Percentiles rank a stretch among this genome's conserved stretches.
Conservation (phyloP, 1,139 yeast species). For the Pichia sp. region DNA sequence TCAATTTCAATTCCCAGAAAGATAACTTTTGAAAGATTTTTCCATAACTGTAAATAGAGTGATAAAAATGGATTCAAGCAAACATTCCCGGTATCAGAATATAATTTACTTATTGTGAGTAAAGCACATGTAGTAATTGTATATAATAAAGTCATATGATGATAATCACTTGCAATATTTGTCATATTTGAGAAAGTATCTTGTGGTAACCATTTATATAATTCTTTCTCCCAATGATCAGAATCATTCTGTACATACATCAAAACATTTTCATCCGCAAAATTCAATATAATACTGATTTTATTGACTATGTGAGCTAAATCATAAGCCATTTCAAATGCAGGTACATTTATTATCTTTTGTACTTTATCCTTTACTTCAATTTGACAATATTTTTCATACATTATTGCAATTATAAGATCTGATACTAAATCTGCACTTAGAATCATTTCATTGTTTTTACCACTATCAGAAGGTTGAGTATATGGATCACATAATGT, state of each 20-base stretch:
- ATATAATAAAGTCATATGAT: slow-evolving; percentile 41
- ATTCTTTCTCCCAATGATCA: slow-evolving; percentile 35
- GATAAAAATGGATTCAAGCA: slow-evolving; percentile 55
- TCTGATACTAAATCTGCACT: slow-evolving; percentile 51
- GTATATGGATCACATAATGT: slow-evolving; percentile 59
- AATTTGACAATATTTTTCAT: slow-evolving; percentile 20
- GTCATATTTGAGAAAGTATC: slow-evolving; percentile 27
- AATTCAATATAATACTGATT: slow-evolving; percentile 36
- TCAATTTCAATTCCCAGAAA: slow-evolving; percentile 57
- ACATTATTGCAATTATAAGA: slow-evolving; percentile 39
- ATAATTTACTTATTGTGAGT: slow-evolving; percentile 46
- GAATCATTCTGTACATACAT: slow-evolving; percentile 40
- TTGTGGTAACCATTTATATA: slow-evolving; percentile 49
- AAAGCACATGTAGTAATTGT: slow-evolving; percentile 45
- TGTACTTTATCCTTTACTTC: background rate
- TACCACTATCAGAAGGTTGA: slow-evolving; percentile 59
- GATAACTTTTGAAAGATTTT: slow-evolving; percentile 51
- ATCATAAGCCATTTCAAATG: slow-evolving; percentile 36
- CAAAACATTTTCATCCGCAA: slow-evolving; percentile 41
- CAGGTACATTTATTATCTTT: slow-evolving; percentile 15
- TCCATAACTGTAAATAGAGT: slow-evolving; percentile 53
- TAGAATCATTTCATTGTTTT: slow-evolving; percentile 32
- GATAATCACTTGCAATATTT: slow-evolving; percentile 25
- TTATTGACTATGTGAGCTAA: slow-evolving; percentile 39
- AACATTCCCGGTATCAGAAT: slow-evolving; percentile 33